Percentiles rank a stretch among this genome's conserved stretches.
These are phyloP conservation scores for Astrothelium subdiscretum DNA, from an alignment of 495 filamentous ascomycete genomes.

Conservation along the genomic window DNA sequence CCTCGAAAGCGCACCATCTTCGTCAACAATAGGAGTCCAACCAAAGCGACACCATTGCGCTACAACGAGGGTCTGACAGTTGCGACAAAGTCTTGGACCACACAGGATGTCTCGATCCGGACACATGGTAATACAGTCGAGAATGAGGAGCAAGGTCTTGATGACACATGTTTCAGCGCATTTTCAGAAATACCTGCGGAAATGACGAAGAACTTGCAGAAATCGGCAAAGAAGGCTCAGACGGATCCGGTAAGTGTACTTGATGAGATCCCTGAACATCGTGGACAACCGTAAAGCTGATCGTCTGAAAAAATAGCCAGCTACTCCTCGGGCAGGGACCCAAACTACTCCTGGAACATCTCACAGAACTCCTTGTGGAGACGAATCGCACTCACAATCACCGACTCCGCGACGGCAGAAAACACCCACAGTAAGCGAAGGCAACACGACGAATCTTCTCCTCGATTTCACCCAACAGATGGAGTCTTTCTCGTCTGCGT, in stretches of 20 bases:
- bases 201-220: constrained; percentile 41
- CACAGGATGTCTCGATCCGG: constrained; percentile 1
- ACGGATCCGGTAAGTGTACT: constrained; percentile 27
- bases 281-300: background rate
- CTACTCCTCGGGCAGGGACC: constrained; percentile 21
- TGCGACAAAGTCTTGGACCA: background rate
- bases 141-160: constrained; percentile 34
- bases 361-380: constrained; percentile 21
- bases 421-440: constrained; percentile 26
- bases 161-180: constrained; percentile 74
- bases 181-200: constrained; percentile 78
- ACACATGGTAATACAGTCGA: background rate
- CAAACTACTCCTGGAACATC: constrained; percentile 27
- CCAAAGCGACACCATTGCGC: background rate
- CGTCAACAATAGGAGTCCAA: background rate
- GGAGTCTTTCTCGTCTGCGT: constrained; percentile 32
- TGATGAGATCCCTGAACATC: background rate
- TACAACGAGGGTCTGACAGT: constrained; percentile 14
- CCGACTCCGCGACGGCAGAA: constrained; percentile 45
- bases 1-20: background rate
- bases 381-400: constrained; percentile 37
- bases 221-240: constrained; percentile 47
- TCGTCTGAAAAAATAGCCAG: constrained; percentile 4
- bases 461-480: constrained; percentile 83
- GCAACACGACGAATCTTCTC: constrained; percentile 58